phyloP scores from a whole-genome alignment of 2,329 filamentous ascomycete genomes.

The Aspergillus persii region DNA sequence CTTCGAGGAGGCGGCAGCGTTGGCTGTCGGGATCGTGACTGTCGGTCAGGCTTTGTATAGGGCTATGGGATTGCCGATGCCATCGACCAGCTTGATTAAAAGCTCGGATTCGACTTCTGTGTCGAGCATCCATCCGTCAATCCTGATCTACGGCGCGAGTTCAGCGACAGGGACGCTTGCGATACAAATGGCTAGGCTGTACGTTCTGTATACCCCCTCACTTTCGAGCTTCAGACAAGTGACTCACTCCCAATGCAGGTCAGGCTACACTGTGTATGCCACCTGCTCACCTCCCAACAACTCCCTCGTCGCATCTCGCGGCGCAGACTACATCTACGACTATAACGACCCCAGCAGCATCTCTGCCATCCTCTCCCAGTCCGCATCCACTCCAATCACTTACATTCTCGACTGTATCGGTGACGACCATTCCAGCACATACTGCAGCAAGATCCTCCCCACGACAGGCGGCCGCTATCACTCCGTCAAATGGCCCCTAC shows the following conservation, averaged over 20 bases:
- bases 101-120: background rate
- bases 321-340: background rate
- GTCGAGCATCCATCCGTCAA: background rate
- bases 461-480: background rate
- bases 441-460: background rate
- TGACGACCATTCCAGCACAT: background rate
- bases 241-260: background rate
- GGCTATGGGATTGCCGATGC: background rate
- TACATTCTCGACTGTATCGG: background rate
- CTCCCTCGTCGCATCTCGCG: background rate
- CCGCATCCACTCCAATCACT: background rate
- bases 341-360: background rate
- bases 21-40: background rate
- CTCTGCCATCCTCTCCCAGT: background rate
- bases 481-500: background rate
- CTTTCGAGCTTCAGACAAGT: too few species aligned
- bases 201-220: background rate
- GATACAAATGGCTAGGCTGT: slow-evolving; percentile 4
- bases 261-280: background rate
- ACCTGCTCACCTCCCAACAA: slow-evolving; percentile 2
- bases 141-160: slow-evolving; percentile 3
- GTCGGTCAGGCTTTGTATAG: slow-evolving; percentile 1
- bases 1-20: slow-evolving; percentile 4
- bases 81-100: background rate
- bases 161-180: slow-evolving; percentile 5